A percentile compares a stretch with the other conserved stretches of the same genome.
phyloP scores from a whole-genome alignment of 1,139 yeast species.

The Fermentozyma sake region DNA sequence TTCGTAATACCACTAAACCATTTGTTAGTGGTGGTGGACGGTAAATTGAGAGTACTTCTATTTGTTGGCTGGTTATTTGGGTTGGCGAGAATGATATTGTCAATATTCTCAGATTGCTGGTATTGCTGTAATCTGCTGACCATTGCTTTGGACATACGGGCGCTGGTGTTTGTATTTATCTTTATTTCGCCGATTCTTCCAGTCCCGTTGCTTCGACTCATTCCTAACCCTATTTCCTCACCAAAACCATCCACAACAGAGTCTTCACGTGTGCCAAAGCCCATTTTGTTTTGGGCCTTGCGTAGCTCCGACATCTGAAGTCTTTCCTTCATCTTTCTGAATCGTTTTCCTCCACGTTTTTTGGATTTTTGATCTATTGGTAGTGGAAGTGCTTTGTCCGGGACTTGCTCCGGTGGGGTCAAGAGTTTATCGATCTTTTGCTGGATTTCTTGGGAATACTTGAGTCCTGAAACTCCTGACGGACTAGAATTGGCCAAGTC shows the following conservation, averaged over 20 bases:
- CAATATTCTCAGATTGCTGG: conserved; percentile 11
- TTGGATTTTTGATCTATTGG: conserved; percentile 78
- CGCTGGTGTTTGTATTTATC: conserved; percentile 38
- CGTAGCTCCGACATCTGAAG: conserved; percentile 78
- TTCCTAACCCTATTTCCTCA: conserved; percentile 79
- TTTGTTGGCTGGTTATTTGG: conserved; percentile 1
- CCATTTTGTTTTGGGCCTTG: conserved; percentile 79
- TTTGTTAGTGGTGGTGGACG: conserved; percentile 11
- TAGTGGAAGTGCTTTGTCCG: conserved; percentile 73
- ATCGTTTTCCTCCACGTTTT: conserved; percentile 81
- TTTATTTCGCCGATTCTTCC: conserved; percentile 34
- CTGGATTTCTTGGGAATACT: conserved; percentile 56
- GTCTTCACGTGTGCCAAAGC: conserved; percentile 72
- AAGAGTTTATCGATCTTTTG: conserved; percentile 65
- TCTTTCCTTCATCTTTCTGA: conserved; percentile 76
- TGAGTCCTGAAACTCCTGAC: conserved; percentile 54
- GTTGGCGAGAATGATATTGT: conserved; percentile 11
- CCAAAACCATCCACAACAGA: conserved; percentile 63
- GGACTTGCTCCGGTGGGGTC: conserved; percentile 70
- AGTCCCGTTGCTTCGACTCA: conserved; percentile 43
- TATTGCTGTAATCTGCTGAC: conserved; percentile 33
- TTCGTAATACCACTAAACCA: conserved; percentile 22
- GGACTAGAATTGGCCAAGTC: conserved; percentile 49
- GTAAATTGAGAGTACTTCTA: no score
- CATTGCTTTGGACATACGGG: conserved; percentile 54